phyloP scores from a whole-genome alignment of 768 basidiomycete genomes.

The Auricularia sp. region DNA sequence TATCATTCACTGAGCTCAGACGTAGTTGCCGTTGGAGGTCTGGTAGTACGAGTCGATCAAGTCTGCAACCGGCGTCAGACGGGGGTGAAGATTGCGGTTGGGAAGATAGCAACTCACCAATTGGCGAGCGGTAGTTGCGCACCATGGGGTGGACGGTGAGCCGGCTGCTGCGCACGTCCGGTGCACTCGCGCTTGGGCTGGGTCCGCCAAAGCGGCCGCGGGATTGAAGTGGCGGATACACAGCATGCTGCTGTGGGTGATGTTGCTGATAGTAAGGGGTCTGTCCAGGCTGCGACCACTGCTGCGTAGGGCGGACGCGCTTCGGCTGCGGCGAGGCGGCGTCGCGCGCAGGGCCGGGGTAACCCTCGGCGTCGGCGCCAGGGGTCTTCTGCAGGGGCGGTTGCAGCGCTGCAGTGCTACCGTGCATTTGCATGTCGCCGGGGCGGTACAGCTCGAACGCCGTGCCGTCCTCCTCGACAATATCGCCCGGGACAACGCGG shows the following conservation, averaged over 20 bases:
- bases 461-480: conserved; percentile 1
- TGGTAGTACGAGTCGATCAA: background rate
- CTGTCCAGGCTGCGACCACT: background rate
- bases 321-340: background rate
- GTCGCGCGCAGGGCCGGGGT: background rate
- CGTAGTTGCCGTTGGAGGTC: background rate
- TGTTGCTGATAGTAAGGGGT: background rate
- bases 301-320: background rate
- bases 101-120: background rate
- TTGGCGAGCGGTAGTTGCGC: background rate
- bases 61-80: background rate
- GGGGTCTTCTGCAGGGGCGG: background rate
- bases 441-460: background rate
- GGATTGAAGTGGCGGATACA: background rate
- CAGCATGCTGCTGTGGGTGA: background rate
- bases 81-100: background rate
- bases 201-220: background rate
- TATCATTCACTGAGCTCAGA: background rate
- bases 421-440: background rate
- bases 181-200: background rate
- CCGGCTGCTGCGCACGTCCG: background rate
- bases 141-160: conserved; percentile 1
- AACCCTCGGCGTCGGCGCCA: background rate
- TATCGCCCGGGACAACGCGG: background rate
- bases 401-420: background rate